Evolutionary conservation across 208 protist species (phyloP).

Genomic region (Phytomonas sp.): DNA sequence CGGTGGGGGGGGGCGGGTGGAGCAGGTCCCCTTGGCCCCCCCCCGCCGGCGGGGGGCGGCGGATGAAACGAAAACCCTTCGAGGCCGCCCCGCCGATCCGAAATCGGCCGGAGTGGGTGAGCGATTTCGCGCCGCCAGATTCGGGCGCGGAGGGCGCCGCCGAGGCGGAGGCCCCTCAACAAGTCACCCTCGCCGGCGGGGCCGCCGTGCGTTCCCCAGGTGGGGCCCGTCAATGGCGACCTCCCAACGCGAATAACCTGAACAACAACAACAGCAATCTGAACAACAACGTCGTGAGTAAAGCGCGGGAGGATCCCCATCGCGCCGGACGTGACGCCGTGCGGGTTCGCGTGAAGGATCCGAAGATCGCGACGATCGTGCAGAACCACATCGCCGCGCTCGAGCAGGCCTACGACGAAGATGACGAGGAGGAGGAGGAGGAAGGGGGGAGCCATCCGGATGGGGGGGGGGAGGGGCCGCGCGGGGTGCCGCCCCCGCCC

Average conservation of each 20-base stretch:
- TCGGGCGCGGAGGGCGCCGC: too few species aligned
- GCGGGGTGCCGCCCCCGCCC: background rate
- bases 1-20: conserved; percentile 32
- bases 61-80: conserved; percentile 24
- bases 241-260: conserved; percentile 5
- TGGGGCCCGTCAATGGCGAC: conserved; percentile 15
- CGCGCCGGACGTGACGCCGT: conserved; percentile 13
- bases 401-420: conserved; percentile 39
- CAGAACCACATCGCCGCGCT: conserved; percentile 77
- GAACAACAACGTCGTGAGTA: conserved; percentile 7
- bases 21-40: conserved; percentile 32
- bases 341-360: conserved; percentile 53
- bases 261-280: conserved; percentile 5
- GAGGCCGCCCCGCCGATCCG: conserved; percentile 29
- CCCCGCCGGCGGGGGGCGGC: conserved; percentile 12
- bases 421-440: conserved; percentile 49
- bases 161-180: too few species aligned
- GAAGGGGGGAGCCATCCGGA: conserved; percentile 16
- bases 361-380: conserved; percentile 86
- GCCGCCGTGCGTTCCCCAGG: too few species aligned
- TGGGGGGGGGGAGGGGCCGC: background rate
- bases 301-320: conserved; percentile 11
- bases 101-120: conserved; percentile 69
- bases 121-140: conserved; percentile 35
- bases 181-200: too few species aligned